Conservation (phyloP, 208 protist species). For the Leishmania tropica region DNA sequence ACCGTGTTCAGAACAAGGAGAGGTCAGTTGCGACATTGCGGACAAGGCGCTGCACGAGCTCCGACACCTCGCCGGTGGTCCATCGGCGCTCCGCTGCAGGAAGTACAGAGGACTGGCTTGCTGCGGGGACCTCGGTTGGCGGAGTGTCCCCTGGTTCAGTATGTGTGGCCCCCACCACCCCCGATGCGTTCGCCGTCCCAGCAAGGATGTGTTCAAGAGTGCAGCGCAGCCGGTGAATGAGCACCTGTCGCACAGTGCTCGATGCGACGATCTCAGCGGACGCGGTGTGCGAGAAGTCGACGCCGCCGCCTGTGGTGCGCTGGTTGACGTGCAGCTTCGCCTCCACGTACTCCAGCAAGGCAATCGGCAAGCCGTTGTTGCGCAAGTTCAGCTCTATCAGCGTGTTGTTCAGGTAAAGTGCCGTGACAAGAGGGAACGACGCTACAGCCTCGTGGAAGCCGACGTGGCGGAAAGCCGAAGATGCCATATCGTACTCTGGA, state of each 20-base stretch:
- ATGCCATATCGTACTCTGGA: background rate
- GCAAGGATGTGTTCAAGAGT: background rate
- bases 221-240: background rate
- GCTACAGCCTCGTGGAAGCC: conserved; percentile 10
- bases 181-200: background rate
- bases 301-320: conserved; percentile 3
- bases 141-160: background rate
- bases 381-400: conserved; percentile 37
- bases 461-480: background rate
- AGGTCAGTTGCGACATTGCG: background rate
- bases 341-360: conserved; percentile 47
- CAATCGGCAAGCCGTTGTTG: conserved; percentile 44
- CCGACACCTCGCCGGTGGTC: conserved; percentile 2
- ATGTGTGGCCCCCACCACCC: background rate
- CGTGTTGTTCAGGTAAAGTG: conserved; percentile 63
- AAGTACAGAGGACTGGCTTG: background rate
- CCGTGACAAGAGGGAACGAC: conserved; percentile 55
- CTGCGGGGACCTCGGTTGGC: background rate
- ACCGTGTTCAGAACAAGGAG: background rate
- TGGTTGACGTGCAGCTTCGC: conserved; percentile 64
- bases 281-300: too few species aligned
- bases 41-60: background rate
- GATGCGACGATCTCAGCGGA: background rate
- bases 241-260: background rate
- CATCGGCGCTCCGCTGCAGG: conserved; percentile 5